These are phyloP conservation scores for Monosporascus cannonballus DNA, from an alignment of 2,329 filamentous ascomycete species.

Conservation along the genomic window DNA sequence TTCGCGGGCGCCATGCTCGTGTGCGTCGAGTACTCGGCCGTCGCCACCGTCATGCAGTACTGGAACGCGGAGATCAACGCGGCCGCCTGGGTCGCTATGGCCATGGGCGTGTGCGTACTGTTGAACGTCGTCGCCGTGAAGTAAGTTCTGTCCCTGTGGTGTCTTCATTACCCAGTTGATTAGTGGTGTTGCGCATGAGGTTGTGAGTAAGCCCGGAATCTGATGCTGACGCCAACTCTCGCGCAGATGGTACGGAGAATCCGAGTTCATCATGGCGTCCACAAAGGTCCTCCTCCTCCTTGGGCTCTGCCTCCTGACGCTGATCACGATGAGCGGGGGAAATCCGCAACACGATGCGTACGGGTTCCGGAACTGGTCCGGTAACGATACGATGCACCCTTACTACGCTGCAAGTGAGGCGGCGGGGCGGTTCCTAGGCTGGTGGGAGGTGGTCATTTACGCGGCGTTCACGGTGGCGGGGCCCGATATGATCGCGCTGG, in stretches of 20 bases:
- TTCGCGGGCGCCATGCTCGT: conserved; percentile 40
- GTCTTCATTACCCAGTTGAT: no score
- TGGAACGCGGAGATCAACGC: conserved; percentile 37
- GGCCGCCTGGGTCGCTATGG: conserved; percentile 43
- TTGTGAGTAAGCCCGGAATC: no score
- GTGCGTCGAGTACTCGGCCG: conserved; percentile 38
- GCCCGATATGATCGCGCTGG: conserved; percentile 47
- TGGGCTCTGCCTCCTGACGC: conserved; percentile 53
- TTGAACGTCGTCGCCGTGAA: conserved; percentile 43
- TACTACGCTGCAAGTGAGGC: conserved; percentile 27
- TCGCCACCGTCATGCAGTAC: conserved; percentile 38
- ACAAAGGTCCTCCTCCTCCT: conserved; percentile 42
- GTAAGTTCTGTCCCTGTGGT: conserved; percentile 16
- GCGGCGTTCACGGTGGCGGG: conserved; percentile 54
- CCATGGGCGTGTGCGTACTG: conserved; percentile 37
- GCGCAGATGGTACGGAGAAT: conserved; percentile 31
- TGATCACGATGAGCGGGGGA: conserved; percentile 57
- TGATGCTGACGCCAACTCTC: not conserved
- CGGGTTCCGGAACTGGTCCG: conserved; percentile 45
- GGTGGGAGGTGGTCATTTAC: conserved; percentile 41
- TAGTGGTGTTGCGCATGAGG: no score
- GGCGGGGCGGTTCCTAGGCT: conserved; percentile 54
- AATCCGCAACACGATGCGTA: conserved; percentile 51
- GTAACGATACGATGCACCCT: conserved; percentile 8
- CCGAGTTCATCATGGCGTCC: conserved; percentile 52